phyloP scores from a whole-genome alignment of 139 green algal genomes.

The Closterium sp. region DNA sequence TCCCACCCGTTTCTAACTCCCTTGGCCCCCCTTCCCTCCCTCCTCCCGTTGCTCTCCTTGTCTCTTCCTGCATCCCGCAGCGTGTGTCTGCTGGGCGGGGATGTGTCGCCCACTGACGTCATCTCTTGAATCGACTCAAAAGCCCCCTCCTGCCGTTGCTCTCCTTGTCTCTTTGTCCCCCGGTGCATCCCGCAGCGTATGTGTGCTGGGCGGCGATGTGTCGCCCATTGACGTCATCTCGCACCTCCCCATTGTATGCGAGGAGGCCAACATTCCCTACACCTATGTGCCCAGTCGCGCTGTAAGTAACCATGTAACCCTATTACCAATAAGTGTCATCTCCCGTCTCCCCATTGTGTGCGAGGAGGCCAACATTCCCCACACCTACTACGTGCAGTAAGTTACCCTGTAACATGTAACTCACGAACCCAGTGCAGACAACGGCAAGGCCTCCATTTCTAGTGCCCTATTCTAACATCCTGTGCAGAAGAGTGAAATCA shows the following conservation, averaged over 20 bases:
- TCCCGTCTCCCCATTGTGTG: conserved; percentile 4
- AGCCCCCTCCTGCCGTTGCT: conserved; percentile 8
- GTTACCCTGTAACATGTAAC: neutral
- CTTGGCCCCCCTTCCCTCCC: neutral
- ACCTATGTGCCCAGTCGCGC: conserved; percentile 94
- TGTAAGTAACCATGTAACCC: conserved; percentile 51
- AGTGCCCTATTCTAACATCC: neutral
- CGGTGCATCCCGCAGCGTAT: conserved; percentile 67
- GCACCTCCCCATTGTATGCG: conserved; percentile 94
- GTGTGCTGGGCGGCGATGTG: conserved; percentile 94
- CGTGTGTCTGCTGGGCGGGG: conserved; percentile 92
- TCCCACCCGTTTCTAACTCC: too few relatives aligned
- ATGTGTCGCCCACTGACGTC: conserved; percentile 97
- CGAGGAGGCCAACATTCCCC: too few relatives aligned
- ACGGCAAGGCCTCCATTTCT: neutral
- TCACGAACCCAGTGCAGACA: neutral
- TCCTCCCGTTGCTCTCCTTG: neutral
- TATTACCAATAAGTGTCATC: neutral
- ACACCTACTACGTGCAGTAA: neutral
- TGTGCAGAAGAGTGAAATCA: neutral
- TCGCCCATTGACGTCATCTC: conserved; percentile 96
- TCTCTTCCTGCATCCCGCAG: neutral
- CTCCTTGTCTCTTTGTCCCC: neutral
- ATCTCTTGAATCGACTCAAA: conserved; percentile 53
- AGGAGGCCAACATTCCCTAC: conserved; percentile 92